Evolutionary conservation across 345 rosid species (phyloP), one percentile per base, ranked within the genome.

Genomic region (Eucalyptus camaldulensis): DNA sequence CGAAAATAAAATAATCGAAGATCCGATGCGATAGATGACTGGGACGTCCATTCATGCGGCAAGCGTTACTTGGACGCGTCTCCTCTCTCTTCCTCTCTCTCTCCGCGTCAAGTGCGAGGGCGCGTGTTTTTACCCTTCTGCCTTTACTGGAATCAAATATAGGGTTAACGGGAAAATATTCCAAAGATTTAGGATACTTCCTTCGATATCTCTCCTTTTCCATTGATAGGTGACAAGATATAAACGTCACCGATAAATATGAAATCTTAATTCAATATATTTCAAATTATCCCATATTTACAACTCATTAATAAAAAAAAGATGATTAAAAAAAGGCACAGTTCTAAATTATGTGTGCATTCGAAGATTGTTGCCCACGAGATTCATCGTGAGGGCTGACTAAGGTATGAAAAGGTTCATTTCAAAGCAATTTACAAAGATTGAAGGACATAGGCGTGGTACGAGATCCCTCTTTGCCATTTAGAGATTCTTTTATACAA

Each of bases 341-440:
- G 5, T 1, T 31, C 72, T 2, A 62, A 29, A 3, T 29, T 62
- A 29, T 4, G 4, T 29, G 33, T 13, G 8, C 8, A 0, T 13
- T 13, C 8, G 16, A 29, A 62, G n/a, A 29, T 29, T 62, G 8
- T 14, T 62, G 29, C 17, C 9, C 33, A 4, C 33, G 9, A 13
- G 2, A 29, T 13, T 29, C 16, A 62, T 62, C n/a, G 33, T 29
- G 33, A 62, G 69, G 33, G 33, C 16, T 13, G 31, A 27, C 8
- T 62, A 62, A 62, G 8, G 8, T 62, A 62, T 29, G 17, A 62
- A 62, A 62, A 62, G 13, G 33, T 29, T 62, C 33, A 29, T 13
- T 29, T 62, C 16, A 29, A 62, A 62, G 33, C 33, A 62, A 29
- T 62, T 29, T 27, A 62, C 72, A 62, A 62, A 62, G 33, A 1